Base-by-base conservation (phyloP, 208 protist genomes). In the Acanthamoeba culbertsoni region DNA sequence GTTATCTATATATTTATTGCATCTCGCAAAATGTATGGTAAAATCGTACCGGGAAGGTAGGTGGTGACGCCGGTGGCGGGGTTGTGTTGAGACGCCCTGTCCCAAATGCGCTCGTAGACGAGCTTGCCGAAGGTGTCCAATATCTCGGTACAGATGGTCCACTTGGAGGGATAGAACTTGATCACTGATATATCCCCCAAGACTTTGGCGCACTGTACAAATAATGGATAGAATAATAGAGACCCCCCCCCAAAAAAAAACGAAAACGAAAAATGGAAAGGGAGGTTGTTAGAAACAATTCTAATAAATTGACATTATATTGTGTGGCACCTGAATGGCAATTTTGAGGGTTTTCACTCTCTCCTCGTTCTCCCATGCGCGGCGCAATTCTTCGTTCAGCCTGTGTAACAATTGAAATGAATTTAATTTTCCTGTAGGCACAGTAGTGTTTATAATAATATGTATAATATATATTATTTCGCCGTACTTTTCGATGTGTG, bases 81-180 rank as follows among this genome's bases (percentile, higher is more conserved):
- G 42, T 79, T 55, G 26, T 91, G 45, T 20, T 59, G 51, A n/a
- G 62, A 94, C 8, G 57, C 53, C 65, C 31, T 63, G 51, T 55
- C 37, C 88, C 45, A 95, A 53, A 98, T 97, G 40, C 98, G 92
- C 8, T 98, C 95, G 91, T 94, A 98, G 10, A 98, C 98, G 14
- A 98, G 73, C 65, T 95, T 94, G 23, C 98, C 98, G 93, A 98
- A 98, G 8, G 96, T 98, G 94, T 98, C 98, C 33, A 98, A 93
- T 26, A 98, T 96, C 68, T 98, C 94, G 18, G 96, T 95, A 7
- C 97, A 93, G 20, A 98, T 93, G 3, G 98, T 97, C 94, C 98
- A 98, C 90, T 98, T 95, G 91, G 93, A 96, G 51, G 98, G 98
- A 93, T 98, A 98, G 93, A 98, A 98, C 94, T 94, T 94, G 73